phyloP scores from a whole-genome alignment of 2,329 filamentous ascomycete genomes.

The Capronia americana region DNA sequence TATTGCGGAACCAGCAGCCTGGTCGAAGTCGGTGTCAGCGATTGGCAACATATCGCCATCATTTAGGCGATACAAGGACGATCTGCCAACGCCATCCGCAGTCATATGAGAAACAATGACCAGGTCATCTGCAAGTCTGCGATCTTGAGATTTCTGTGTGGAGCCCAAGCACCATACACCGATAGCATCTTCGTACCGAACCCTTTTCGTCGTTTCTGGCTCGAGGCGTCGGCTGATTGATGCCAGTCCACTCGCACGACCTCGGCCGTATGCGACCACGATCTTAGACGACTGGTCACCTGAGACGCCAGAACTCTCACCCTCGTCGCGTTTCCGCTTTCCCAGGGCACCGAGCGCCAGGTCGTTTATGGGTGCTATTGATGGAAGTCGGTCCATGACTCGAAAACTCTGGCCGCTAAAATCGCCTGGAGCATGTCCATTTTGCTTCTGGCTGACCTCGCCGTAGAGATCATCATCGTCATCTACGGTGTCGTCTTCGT shows the following conservation, averaged over 20 bases:
- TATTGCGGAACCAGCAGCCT: slow-evolving; percentile 83
- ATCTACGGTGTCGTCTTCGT: slow-evolving; percentile 55
- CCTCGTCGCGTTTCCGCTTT: slow-evolving; percentile 41
- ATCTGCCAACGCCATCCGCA: slow-evolving; percentile 73
- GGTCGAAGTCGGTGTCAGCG: slow-evolving; percentile 87
- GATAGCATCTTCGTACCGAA: slow-evolving; percentile 74
- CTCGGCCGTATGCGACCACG: slow-evolving; percentile 59
- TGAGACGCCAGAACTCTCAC: slow-evolving; percentile 58
- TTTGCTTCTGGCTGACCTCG: slow-evolving; percentile 41
- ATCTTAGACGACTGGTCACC: slow-evolving; percentile 53
- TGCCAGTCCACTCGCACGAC: slow-evolving; percentile 71
- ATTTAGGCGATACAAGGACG: slow-evolving; percentile 78
- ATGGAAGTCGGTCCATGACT: slow-evolving; percentile 32
- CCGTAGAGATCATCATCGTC: slow-evolving; percentile 62
- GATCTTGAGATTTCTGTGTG: slow-evolving; percentile 61
- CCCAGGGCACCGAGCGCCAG: slow-evolving; percentile 29
- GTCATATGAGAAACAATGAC: slow-evolving; percentile 78
- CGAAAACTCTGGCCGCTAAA: slow-evolving; percentile 28
- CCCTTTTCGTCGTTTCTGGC: slow-evolving; percentile 71
- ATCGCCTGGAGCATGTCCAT: slow-evolving; percentile 25
- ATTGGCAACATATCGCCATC: slow-evolving; percentile 75
- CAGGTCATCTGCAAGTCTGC: slow-evolving; percentile 67
- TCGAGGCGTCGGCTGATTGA: slow-evolving; percentile 79
- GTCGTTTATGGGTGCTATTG: slow-evolving; percentile 37
- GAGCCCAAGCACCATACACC: slow-evolving; percentile 82